phyloP scores from a whole-genome alignment of 2,329 filamentous ascomycete genomes.

The Fusarium pseudograminearum region DNA sequence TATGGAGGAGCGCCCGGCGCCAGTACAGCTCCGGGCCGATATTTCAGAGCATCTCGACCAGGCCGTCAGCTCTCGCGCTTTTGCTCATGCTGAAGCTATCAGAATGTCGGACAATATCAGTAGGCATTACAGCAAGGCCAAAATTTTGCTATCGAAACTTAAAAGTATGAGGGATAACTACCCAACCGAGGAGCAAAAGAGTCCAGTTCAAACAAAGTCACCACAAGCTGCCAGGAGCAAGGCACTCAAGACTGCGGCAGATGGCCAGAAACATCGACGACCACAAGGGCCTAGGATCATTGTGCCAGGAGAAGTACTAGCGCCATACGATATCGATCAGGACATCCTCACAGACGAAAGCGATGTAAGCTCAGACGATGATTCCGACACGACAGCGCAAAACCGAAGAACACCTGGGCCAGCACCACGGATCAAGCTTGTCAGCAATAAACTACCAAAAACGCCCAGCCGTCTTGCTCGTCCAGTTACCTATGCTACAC shows the following conservation, averaged over 20 bases:
- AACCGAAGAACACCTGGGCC: constrained; percentile 53
- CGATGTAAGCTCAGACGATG: constrained; percentile 65
- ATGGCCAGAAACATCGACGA: constrained; percentile 60
- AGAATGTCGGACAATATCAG: constrained; percentile 74
- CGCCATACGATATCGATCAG: constrained; percentile 74
- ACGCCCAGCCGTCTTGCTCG: constrained; percentile 57
- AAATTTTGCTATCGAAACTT: constrained; percentile 69
- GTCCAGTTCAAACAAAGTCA: constrained; percentile 64
- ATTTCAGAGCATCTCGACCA: constrained; percentile 70
- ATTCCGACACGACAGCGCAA: constrained; percentile 57
- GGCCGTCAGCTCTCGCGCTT: constrained; percentile 67
- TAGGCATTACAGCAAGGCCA: constrained; percentile 71
- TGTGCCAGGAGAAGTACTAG: constrained; percentile 74
- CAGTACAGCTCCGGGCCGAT: constrained; percentile 66
- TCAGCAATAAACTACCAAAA: constrained; percentile 59
- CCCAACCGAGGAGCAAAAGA: constrained; percentile 65
- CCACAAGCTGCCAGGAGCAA: constrained; percentile 66
- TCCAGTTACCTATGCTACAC: constrained; percentile 52
- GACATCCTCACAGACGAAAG: constrained; percentile 67
- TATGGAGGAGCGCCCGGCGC: constrained; percentile 60
- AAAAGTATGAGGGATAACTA: constrained; percentile 71
- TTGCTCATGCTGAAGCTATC: constrained; percentile 70
- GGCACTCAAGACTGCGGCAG: constrained; percentile 58
- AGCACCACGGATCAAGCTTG: constrained; percentile 63
- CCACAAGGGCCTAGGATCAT: constrained; percentile 69